Conservation (phyloP, 1,139 yeast species). For the Scheffersomyces cryptocercus region DNA sequence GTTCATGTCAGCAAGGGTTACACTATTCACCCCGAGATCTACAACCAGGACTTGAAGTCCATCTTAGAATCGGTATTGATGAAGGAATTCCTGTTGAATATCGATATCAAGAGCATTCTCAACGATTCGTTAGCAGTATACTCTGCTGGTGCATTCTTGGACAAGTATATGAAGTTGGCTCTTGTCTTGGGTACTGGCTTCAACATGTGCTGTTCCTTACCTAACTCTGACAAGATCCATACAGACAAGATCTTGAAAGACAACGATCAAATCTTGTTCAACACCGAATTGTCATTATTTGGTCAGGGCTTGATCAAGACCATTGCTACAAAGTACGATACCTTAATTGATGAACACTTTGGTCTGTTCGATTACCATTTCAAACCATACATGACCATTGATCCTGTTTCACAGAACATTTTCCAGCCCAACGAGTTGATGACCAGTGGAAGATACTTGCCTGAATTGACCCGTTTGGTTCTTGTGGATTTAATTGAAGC, state of each 20-base stretch:
- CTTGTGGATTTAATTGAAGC: constrained; percentile 33
- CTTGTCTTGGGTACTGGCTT: constrained; percentile 50
- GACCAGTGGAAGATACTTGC: constrained; percentile 58
- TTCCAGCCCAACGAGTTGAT: constrained; percentile 58
- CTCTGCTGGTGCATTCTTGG: constrained; percentile 46
- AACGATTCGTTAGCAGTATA: constrained; percentile 51
- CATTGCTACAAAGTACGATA: constrained; percentile 40
- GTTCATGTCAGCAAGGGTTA: constrained; percentile 55
- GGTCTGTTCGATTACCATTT: constrained; percentile 22
- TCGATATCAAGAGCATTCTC: constrained; percentile 37
- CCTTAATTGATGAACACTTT: constrained; percentile 37
- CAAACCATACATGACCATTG: constrained; percentile 35
- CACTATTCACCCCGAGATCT: constrained; percentile 38
- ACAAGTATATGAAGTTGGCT: constrained; percentile 39
- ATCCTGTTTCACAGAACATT: constrained; percentile 29
- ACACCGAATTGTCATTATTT: constrained; percentile 44
- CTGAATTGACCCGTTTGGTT: constrained; percentile 50
- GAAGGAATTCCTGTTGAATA: constrained; percentile 21
- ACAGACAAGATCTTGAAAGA: constrained; percentile 23
- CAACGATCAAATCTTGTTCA: constrained; percentile 27
- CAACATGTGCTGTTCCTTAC: constrained; percentile 43
- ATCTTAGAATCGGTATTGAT: constrained; percentile 36
- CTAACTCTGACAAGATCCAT: constrained; percentile 18
- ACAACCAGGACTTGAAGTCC: constrained; percentile 41
- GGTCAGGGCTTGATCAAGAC: constrained; percentile 33